Evolutionary conservation across 2,329 filamentous ascomycete genomes (phyloP), one percentile per base, ranked within the genome.

Genomic region (Pseudogymnoascus pannorum): DNA sequence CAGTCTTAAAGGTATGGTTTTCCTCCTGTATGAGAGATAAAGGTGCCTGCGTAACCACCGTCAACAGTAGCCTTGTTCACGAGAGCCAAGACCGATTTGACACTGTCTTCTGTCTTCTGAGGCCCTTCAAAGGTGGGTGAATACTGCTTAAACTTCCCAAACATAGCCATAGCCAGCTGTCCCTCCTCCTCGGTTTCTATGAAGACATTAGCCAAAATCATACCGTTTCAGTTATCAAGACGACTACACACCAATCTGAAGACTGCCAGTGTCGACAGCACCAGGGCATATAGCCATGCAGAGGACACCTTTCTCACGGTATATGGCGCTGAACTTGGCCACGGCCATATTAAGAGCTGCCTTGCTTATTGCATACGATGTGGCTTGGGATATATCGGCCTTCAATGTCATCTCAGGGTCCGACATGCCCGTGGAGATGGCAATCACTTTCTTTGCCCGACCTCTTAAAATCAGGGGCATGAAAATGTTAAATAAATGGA

Each of bases 231-330:
- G 29, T 59, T 62, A 20, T 62, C 40, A 60, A 60, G 48, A 60
- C 35, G 59, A 60, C 11, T 66, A 66, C 26, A 66, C 62, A 65
- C 66, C 57, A 65, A 60, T 59, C 16, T 64, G 8, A 33, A 63
- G 36, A 70, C 6, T 71, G 66, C 75, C 77, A 0, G 74, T 75
- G 0, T 79, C 76, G 0, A 85, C 80, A 0, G 79, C 22, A 0
- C 82, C 82, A 0, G 82, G 82, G 8, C 74, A 77, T 3, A 85
- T 69, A 18, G 70, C 72, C 65, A 86, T 65, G 69, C 83, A 83
- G 1, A 84, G 68, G 0, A 86, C 73, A 0, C 80, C 81, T 0
- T 83, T 72, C 31, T 76, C 72, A 42, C 72, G 72, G 65, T 81
- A 82, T 64, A 78, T 69, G 0, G 76, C 77, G 61, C 73, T 77